Conservation (phyloP, 78 protist genomes). For the Planoprotostelium fungivorum region DNA sequence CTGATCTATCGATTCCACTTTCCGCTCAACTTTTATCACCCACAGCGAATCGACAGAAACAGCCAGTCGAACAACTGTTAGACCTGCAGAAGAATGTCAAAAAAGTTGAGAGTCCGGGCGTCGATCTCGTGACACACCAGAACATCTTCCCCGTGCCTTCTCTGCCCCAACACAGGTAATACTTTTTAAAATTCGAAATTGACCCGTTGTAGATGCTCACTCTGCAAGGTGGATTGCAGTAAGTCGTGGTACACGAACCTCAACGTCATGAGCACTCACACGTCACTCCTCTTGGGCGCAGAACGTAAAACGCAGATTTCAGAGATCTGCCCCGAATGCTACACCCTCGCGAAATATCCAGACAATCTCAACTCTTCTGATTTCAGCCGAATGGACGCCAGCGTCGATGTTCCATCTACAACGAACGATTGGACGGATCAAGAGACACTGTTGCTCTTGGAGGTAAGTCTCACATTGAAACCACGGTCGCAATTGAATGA, state of each 20-base stretch:
- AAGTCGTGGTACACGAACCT: background rate
- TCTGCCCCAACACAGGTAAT: background rate
- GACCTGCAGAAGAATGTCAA: background rate
- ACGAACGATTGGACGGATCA: conserved; percentile 60
- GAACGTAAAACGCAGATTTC: background rate
- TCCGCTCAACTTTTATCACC: background rate
- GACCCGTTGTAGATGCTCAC: background rate
- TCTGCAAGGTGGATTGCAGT: background rate
- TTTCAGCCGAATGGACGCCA: conserved; percentile 10
- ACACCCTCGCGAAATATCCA: conserved; percentile 16
- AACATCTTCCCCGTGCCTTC: background rate
- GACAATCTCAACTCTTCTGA: conserved; percentile 9
- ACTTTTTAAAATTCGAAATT: background rate
- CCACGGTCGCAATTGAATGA: too few relatives aligned
- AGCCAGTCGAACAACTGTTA: conserved; percentile 2
- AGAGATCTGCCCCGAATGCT: conserved; percentile 20
- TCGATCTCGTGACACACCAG: background rate
- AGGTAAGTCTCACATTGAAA: conserved; percentile 11
- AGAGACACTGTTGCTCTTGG: conserved; percentile 57
- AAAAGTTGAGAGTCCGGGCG: background rate
- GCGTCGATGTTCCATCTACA: background rate
- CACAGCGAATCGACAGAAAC: background rate
- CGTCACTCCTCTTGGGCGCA: background rate
- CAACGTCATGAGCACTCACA: background rate
- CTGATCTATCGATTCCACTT: background rate